Conservation (phyloP, 2,329 filamentous ascomycete species). For the Exophiala aquamarina region DNA sequence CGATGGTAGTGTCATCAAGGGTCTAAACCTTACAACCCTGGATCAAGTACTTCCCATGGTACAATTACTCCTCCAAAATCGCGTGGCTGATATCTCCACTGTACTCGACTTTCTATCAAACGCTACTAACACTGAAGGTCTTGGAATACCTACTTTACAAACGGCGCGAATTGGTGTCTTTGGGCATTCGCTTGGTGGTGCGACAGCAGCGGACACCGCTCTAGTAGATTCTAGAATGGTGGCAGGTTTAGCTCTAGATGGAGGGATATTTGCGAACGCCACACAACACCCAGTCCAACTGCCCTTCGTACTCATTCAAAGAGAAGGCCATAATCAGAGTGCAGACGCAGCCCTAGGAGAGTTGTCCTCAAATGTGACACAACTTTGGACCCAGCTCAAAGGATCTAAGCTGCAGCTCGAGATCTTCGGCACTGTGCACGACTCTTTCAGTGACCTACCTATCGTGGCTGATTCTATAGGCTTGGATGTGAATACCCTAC, state of each 20-base stretch:
- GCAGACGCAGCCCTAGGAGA: too few species aligned
- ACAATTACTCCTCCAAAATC: conserved; percentile 1
- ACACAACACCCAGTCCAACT: too few species aligned
- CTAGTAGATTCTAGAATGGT: conserved; percentile 22
- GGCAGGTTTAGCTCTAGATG: conserved; percentile 15
- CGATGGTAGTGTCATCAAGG: conserved; percentile 24
- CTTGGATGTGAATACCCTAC: background rate
- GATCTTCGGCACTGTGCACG: background rate
- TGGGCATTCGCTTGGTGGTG: conserved; percentile 29
- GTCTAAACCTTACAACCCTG: conserved; percentile 14
- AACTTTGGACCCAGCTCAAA: background rate
- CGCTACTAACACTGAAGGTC: conserved; percentile 3
- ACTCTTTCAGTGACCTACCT: background rate
- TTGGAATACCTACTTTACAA: conserved; percentile 11
- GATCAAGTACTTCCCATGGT: background rate
- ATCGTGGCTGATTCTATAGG: background rate
- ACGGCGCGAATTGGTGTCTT: conserved; percentile 17
- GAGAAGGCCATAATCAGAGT: conserved; percentile 23
- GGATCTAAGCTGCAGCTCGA: background rate
- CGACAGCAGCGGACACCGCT: conserved; percentile 23
- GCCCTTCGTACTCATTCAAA: conserved; percentile 23
- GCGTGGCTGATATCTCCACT: conserved; percentile 16
- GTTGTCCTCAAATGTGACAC: too few species aligned
- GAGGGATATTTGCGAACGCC: background rate
- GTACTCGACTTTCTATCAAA: conserved; percentile 20